Evolutionary conservation across 2,329 filamentous ascomycete genomes (phyloP).

Genomic region (Zalaria sp.): DNA sequence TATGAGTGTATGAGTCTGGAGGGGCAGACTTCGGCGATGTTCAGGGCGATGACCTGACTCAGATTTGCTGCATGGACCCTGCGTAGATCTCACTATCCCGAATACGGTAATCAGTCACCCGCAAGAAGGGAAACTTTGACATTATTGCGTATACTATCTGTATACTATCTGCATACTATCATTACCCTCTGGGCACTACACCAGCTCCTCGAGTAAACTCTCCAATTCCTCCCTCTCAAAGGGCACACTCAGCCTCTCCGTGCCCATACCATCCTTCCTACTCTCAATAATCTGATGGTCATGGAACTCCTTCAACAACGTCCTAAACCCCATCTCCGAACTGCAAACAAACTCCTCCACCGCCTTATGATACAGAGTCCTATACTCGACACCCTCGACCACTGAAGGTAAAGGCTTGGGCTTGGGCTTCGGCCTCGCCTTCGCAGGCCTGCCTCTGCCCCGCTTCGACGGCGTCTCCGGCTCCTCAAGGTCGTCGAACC

Average conservation of each 20-base stretch:
- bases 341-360: conserved; percentile 95
- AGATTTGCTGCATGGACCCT: too few relatives aligned
- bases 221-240: conserved; percentile 83
- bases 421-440: conserved; percentile 2
- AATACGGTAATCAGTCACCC: too few relatives aligned
- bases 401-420: background rate
- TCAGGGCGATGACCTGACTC: too few relatives aligned
- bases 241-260: conserved; percentile 72
- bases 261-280: conserved; percentile 70
- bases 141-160: too few relatives aligned
- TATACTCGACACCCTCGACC: conserved; percentile 66
- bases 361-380: conserved; percentile 85
- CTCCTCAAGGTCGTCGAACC: conserved; percentile 6
- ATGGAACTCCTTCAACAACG: conserved; percentile 90
- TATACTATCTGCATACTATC: too few relatives aligned
- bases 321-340: conserved; percentile 90
- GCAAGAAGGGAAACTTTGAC: too few relatives aligned
- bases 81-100: too few relatives aligned
- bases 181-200: conserved; percentile 6
- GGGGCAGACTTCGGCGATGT: too few relatives aligned
- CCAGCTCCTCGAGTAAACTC: conserved; percentile 66
- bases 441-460: conserved; percentile 4
- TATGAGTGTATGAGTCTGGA: too few relatives aligned
- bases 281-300: conserved; percentile 96
- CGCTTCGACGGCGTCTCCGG: conserved; percentile 13